A percentile compares a stretch with the other conserved stretches of the same genome.
phyloP scores from a whole-genome alignment of 192 early-diverging fungal species.

The Nowakowskiella sp. region DNA sequence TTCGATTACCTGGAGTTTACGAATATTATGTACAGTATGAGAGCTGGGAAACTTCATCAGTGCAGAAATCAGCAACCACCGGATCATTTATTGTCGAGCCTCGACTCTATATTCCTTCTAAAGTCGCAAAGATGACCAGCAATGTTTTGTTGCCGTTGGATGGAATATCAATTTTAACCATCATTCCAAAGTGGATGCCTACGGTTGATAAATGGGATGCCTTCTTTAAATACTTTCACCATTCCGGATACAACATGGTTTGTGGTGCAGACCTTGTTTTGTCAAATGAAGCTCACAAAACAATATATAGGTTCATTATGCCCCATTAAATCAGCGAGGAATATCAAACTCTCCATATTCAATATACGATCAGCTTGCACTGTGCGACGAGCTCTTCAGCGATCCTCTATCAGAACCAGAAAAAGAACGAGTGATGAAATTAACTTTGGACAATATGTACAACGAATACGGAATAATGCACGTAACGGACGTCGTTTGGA shows the following conservation, averaged over 20 bases:
- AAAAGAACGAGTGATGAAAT: conserved; percentile 51
- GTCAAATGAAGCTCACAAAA: too few species aligned
- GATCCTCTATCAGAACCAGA: conserved; percentile 44
- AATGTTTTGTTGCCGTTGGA: conserved; percentile 65
- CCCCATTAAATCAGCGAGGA: conserved; percentile 86
- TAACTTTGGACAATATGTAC: conserved; percentile 46
- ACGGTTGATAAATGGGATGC: conserved; percentile 65
- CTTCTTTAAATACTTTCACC: conserved; percentile 59
- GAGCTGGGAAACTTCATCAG: conserved; percentile 5
- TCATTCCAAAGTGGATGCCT: conserved; percentile 97
- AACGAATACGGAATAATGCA: conserved; percentile 64
- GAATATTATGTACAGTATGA: conserved; percentile 77
- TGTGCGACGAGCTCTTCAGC: conserved; percentile 82
- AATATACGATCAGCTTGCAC: conserved; percentile 87
- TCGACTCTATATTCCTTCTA: conserved; percentile 47
- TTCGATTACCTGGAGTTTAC: conserved; percentile 68
- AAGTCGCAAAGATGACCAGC: conserved; percentile 7
- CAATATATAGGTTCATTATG: conserved; percentile 83
- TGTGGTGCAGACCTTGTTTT: neutral
- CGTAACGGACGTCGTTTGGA: conserved; percentile 95
- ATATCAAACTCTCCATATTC: conserved; percentile 95
- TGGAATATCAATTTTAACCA: conserved; percentile 80
- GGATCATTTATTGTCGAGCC: conserved; percentile 87
- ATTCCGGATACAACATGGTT: conserved; percentile 78
- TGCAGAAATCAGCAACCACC: neutral